Conservation (phyloP, 2,329 filamentous ascomycete genomes). For the Oidium heveae region DNA sequence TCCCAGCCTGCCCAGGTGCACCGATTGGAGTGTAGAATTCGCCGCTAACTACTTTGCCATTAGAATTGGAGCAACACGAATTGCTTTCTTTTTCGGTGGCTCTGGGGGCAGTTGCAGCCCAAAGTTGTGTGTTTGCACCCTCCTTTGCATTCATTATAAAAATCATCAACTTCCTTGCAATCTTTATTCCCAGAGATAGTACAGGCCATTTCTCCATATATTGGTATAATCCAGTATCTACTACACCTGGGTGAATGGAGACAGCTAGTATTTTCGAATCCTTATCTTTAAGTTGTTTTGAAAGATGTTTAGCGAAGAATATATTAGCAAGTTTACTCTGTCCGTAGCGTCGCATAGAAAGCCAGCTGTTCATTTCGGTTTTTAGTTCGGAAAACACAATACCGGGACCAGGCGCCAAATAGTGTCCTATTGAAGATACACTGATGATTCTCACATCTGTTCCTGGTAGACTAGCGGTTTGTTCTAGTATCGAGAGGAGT, state of each 20-base stretch:
- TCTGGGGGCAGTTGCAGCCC: slow-evolving; percentile 1
- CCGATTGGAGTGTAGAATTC: slow-evolving; percentile 18
- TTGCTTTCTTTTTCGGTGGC: slow-evolving; percentile 12
- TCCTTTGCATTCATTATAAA: background rate
- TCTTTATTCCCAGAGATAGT: background rate
- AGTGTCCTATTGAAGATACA: slow-evolving; percentile 2
- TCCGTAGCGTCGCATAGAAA: slow-evolving; percentile 16
- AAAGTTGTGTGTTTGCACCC: slow-evolving; percentile 1
- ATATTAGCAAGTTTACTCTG: slow-evolving; percentile 24
- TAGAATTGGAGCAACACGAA: slow-evolving; percentile 13
- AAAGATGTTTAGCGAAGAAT: slow-evolving; percentile 18
- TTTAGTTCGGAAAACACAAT: slow-evolving; percentile 13
- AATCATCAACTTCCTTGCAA: background rate
- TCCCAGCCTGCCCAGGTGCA: slow-evolving; percentile 9
- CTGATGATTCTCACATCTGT: slow-evolving; percentile 6
- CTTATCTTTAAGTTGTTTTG: slow-evolving; percentile 14
- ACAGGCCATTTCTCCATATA: background rate
- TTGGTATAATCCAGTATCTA: slow-evolving; percentile 7
- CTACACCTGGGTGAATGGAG: slow-evolving; percentile 18
- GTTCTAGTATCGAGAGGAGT: slow-evolving; percentile 14
- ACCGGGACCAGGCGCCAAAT: slow-evolving; percentile 2
- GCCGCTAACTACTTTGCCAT: slow-evolving; percentile 12
- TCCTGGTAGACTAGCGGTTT: slow-evolving; percentile 5
- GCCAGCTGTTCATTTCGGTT: background rate
- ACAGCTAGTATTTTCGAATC: slow-evolving; percentile 13